Base-by-base conservation (phyloP, 2,329 filamentous ascomycete genomes). In the Penicillium digitatum region DNA sequence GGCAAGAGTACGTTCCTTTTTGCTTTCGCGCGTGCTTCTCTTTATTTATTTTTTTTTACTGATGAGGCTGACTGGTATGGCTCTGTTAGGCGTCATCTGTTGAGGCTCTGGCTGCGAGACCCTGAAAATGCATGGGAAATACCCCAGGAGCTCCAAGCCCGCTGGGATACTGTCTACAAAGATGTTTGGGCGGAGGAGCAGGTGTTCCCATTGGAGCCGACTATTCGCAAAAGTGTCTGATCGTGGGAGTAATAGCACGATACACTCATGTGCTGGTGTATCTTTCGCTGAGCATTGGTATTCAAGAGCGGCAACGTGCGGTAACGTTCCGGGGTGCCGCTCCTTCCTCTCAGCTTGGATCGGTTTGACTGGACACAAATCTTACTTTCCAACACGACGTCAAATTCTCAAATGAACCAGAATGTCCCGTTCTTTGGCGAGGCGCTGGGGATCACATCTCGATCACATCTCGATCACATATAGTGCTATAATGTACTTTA, bases 401-500 rank as follows among this genome's bases (percentile, higher is more conserved):
- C 10, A 6, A 29, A 40, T 18, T 1, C 2, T 27, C 24, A 38
- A 16, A 4, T 16, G 4, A 0, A 12, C 6, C 12, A 1, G 0
- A 10, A 39, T 26, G n/a, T 10, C 18, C 48, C 40, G 12, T 24
- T 39, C 20, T 18, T 5, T 3, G 10, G 24, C 26, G 34, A 26
- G 14, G 35, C 2, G 10, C 34, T 14, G 5, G 5, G 16, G n/a
- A n/a, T n/a, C n/a, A n/a, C n/a, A n/a, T n/a, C n/a, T n/a, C n/a
- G n/a, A n/a, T n/a, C n/a, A n/a, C n/a, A n/a, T n/a, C n/a, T n/a
- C n/a, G n/a, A n/a, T n/a, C n/a, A n/a, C n/a, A n/a, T n/a, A n/a
- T 50, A 73, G 72, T 10, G 60, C 86, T 5, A 75, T 87, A 47
- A 82, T 88, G 32, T 85, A 84, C 63, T 86, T 85, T 76, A 83